These are phyloP conservation scores for Kentomonas sorsogonicus DNA, from an alignment of 208 protist genomes.

Conservation along the genomic window DNA sequence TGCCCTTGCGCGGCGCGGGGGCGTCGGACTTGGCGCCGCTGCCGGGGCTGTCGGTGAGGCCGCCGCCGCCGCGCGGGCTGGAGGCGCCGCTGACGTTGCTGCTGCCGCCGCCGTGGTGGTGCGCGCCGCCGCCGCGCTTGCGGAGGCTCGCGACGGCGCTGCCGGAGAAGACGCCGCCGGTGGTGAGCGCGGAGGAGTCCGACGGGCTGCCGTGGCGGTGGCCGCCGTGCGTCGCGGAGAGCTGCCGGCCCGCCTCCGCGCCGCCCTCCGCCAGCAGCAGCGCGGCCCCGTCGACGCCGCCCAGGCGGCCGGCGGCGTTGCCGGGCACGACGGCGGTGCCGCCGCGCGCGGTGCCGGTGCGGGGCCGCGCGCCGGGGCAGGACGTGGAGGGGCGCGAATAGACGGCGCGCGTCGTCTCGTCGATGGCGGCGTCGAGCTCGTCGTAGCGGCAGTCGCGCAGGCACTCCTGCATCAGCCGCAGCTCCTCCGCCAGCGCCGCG, in stretches of 20 bases:
- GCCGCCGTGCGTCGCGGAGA: background rate
- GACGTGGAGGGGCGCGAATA: conserved; percentile 67
- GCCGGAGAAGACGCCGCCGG: conserved; percentile 31
- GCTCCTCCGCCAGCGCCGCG: conserved; percentile 51
- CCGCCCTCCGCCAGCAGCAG: no score
- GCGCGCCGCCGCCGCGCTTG: conserved; percentile 14
- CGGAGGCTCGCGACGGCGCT: conserved; percentile 41
- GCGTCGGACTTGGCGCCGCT: no score
- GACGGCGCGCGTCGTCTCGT: conserved; percentile 28
- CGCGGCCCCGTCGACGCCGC: no score
- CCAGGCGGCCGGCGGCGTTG: background rate
- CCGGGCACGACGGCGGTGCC: no score
- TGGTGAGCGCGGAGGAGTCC: conserved; percentile 32
- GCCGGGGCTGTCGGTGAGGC: background rate
- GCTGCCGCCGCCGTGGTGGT: background rate
- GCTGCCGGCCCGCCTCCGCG: no score
- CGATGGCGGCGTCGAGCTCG: conserved; percentile 37
- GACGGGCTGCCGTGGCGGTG: conserved; percentile 3
- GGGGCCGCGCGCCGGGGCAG: conserved; percentile 34
- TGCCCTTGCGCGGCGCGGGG: conserved; percentile 1
- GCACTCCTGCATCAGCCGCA: conserved; percentile 66
- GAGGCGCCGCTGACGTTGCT: background rate
- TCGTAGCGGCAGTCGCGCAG: conserved; percentile 57
- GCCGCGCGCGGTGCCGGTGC: background rate
- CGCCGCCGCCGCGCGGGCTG: background rate